These are phyloP conservation scores for Nyssa sinensis DNA, from an alignment of 148 eudicot species.

Conservation along the genomic window DNA sequence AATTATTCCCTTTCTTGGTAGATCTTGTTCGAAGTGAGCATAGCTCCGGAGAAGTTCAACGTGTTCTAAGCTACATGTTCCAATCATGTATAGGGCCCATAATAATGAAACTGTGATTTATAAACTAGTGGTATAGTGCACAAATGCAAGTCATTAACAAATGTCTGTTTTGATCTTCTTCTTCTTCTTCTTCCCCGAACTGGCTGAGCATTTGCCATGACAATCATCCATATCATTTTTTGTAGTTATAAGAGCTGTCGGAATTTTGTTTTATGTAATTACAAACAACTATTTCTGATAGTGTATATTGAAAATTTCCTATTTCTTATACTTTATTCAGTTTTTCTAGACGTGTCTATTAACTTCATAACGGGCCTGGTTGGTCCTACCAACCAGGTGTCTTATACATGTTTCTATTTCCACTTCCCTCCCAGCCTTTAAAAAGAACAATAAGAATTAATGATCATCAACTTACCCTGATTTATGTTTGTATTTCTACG, in stretches of 20 bases:
- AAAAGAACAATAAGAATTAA: too few relatives aligned
- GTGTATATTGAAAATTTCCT: neutral
- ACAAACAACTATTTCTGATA: neutral
- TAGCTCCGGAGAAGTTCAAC: slow-evolving; percentile 52
- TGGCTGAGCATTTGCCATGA: neutral
- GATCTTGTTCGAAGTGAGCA: slow-evolving; percentile 75
- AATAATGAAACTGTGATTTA: slow-evolving; percentile 30
- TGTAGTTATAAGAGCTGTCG: neutral
- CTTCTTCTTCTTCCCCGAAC: neutral
- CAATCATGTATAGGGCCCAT: slow-evolving; percentile 63
- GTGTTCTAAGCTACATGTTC: slow-evolving; percentile 47
- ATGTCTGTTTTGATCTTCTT: neutral
- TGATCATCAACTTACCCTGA: too few relatives aligned
- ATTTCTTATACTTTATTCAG: neutral
- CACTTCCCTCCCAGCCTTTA: too few relatives aligned
- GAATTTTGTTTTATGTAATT: neutral
- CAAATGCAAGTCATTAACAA: neutral
- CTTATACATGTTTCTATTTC: too few relatives aligned
- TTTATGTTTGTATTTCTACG: too few relatives aligned
- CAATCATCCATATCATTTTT: neutral
- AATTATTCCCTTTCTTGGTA: slow-evolving; percentile 69
- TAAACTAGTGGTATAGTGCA: neutral
- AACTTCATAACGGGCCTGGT: too few relatives aligned
- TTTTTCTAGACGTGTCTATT: too few relatives aligned
- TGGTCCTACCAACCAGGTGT: too few relatives aligned